Evolutionary conservation across 2,329 filamentous ascomycete species (phyloP), one percentile per base, ranked within the genome.

Genomic region (Kalaharituber pfeilii): DNA sequence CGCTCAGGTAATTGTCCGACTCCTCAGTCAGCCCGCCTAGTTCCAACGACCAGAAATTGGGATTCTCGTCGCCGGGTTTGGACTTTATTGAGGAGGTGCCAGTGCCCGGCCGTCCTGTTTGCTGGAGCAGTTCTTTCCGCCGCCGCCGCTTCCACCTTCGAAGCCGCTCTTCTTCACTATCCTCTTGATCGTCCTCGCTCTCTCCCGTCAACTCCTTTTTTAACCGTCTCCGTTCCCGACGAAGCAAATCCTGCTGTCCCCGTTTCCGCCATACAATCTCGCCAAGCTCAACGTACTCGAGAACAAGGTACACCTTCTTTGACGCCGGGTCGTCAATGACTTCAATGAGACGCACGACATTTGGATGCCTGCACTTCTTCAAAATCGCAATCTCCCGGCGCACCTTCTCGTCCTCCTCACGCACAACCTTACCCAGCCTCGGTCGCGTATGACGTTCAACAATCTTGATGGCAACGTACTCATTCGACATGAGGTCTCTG

Each of bases 281-380:
- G 51, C 91, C 89, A 39, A 89, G 77, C 66, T 95, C 86, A 54
- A 95, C 88, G 68, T 89, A 89, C 68, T 98, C 91, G 44, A 98
- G 76, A 20, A 96, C 86, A 71, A 98, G 89, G 70, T 98, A 98
- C 58, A 98, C 94, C 71, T 98, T 98, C 71, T 93, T 91, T 56
- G 87, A 79, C 64, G 87, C 86, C 1, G 89, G 89, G 66, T 98
- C 91, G 67, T 98, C 91, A 64, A 98, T 96, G 64, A 98, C 88
- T 70, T 98, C 91, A 59, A 96, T 77, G 36, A 98, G 74, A 63
- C 86, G 88, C 59, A 98, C 91, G 39, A 98, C 86, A 65, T 98
- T 95, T n/a, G 86, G 82, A 68, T 98, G 91, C 27, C 89, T 82
- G 53, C 94, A 94, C 72, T 98, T 98, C 69, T 98, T 98, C 64